Percentiles rank a stretch among this genome's conserved stretches.
These are phyloP conservation scores for Coniochaeta sp. DNA, from an alignment of 2,329 filamentous ascomycete species.

Conservation along the genomic window DNA sequence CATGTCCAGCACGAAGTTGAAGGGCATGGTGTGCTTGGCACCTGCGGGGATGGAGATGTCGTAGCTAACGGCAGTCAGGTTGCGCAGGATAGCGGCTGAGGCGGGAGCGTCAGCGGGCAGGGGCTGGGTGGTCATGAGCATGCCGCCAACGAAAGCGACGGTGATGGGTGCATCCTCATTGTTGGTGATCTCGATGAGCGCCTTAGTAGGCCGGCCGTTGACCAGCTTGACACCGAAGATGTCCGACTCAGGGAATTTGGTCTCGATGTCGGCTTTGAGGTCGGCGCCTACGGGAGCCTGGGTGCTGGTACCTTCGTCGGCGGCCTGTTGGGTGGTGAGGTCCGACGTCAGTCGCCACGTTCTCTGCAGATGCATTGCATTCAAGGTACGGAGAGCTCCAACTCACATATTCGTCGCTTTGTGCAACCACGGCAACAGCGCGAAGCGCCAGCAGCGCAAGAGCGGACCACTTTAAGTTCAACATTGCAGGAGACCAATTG, in stretches of 20 bases:
- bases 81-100: conserved; percentile 61
- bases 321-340: conserved; percentile 11
- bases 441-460: conserved; percentile 66
- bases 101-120: conserved; percentile 40
- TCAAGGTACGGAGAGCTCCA: conserved; percentile 7
- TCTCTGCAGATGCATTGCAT: conserved; percentile 9
- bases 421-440: conserved; percentile 57
- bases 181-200: conserved; percentile 78
- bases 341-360: conserved; percentile 15
- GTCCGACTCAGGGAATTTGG: conserved; percentile 63
- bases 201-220: conserved; percentile 82
- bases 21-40: conserved; percentile 69
- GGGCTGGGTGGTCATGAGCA: conserved; percentile 53
- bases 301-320: conserved; percentile 24
- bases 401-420: conserved; percentile 47
- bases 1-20: conserved; percentile 83
- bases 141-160: conserved; percentile 70
- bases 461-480: conserved; percentile 64
- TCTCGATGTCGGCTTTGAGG: conserved; percentile 57
- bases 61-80: conserved; percentile 74
- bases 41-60: conserved; percentile 67
- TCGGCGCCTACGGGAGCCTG: conserved; percentile 1
- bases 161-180: conserved; percentile 69
- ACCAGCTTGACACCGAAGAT: conserved; percentile 93
- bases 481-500: conserved; percentile 47